Base-by-base conservation (phyloP, 2,329 filamentous ascomycete species). In the Trichothecium sympodiale region DNA sequence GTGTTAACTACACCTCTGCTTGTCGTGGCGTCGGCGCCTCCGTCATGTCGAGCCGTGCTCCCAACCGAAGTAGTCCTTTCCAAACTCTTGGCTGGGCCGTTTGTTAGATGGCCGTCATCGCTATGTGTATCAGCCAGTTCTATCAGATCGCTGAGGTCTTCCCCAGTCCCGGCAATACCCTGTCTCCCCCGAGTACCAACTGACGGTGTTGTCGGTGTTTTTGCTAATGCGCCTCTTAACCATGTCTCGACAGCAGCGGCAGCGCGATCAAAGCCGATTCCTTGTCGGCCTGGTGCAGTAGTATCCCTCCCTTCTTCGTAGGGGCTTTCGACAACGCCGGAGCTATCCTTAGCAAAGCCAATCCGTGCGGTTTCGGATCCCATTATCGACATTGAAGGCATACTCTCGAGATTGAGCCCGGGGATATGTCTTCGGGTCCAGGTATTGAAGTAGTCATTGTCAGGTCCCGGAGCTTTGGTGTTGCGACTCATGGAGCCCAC, bases 201-300 rank as follows among this genome's bases (percentile, higher is more conserved):
- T 6, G 20, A 25, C 6, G 70, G 69, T n/a, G 70, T 72, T 15
- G 59, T 57, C 1, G 70, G 67, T 4, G 72, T 67, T 50, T 79
- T 80, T 5, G 71, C 65, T 40, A 86, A 85, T 27, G 94, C 78
- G 42, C 86, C 85, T 41, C 88, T 71, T 40, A 96, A 67, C 87
- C 91, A 98, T 1, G 80, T 82, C 59, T 96, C 91, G 20, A 96
- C 79, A 3, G 83, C 81, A 5, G 85, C 82, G 2, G 88, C 87
- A 8, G 94, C 80, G 43, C 88, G 83, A 49, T 94, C 87, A 3
- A 96, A 63, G 1, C 71, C 65, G 3, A 59, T 66, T 12, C 69
- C 67, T 32, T 69, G 65, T 33, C 61, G 58, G n/a, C 60, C 56
- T 5, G 59, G 46, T 9, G 65, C 50, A 27, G 53, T 38, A 14